Evolutionary conservation across 805 yeast genomes (phyloP), one percentile per base, ranked within the genome.

Genomic region (Cyberlindnera samutprakarnensis): DNA sequence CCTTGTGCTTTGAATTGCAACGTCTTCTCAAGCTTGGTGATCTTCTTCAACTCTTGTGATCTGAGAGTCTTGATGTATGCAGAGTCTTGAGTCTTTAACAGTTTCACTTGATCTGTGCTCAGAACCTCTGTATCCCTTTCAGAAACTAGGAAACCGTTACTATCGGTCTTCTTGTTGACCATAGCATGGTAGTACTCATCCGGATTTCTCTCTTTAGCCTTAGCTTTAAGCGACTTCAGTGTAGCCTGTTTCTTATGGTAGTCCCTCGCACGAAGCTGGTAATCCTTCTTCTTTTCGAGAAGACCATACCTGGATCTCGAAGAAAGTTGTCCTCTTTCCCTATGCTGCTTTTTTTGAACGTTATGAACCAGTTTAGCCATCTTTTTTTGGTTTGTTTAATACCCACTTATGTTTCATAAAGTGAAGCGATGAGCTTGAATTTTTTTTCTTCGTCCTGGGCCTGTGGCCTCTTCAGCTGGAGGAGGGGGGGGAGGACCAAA

Each of bases 161-260:
- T 60, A 42, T 86, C 94, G 5, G 92, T 75, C 47, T 67, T 69
- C 38, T 67, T 64, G 11, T 69, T 65, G 20, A 78, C 72, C 98
- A 92, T 92, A 14, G 86, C 92, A 72, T 86, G 95, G 57, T 90
- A 87, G 62, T 82, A 92, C 58, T 92, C 98, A 68, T 92, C 98
- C 12, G 94, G 94, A 54, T 92, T 92, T 46, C 86, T 70, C 27
- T 68, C 67, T 23, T 68, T 62, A 2, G 83, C 94, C 53, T 86
- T 90, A 25, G 67, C 65, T 43, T 82, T 75, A 36, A 92, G 68
- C 1, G 79, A 67, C 59, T 82, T 83, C 32, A 92, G 41, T 7
- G 72, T 65, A 18, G 66, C 68, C 44, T 77, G 72, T 44, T 76
- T 76, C 41, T 60, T 57, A 47, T 77, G 83, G 44, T 56, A 76